phyloP scores from a whole-genome alignment of 306 rosid species.

The Alnus rubra region DNA sequence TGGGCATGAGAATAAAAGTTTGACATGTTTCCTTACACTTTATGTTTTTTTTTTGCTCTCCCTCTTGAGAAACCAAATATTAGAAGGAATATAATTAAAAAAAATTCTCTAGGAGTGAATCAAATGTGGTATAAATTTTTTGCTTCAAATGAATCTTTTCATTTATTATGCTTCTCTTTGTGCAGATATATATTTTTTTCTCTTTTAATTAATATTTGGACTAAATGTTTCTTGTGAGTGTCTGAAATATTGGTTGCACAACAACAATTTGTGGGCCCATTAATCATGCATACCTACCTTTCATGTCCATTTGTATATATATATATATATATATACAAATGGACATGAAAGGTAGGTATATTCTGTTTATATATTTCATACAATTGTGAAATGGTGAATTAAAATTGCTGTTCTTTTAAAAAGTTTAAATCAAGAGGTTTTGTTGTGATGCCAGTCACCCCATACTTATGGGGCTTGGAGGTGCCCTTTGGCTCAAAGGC shows the following conservation, averaged over 20 bases:
- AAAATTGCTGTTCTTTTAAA: background rate
- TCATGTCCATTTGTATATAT: background rate
- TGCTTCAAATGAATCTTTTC: background rate
- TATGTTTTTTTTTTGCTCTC: background rate
- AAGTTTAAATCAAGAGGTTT: background rate
- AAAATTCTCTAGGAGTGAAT: background rate
- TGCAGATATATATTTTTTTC: no score
- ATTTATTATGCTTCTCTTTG: background rate
- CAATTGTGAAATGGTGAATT: background rate
- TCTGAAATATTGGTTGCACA: background rate
- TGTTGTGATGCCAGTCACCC: conserved; percentile 2
- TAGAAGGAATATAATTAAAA: background rate
- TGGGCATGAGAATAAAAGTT: background rate
- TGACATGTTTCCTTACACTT: background rate
- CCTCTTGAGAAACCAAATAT: background rate
- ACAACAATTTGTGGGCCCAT: conserved; percentile 11
- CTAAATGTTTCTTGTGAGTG: background rate
- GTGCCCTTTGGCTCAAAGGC: conserved; percentile 4
- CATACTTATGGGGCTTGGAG: background rate
- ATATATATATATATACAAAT: no score
- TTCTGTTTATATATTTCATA: background rate
- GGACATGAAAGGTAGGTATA: no score
- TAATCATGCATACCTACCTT: background rate
- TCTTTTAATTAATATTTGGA: background rate
- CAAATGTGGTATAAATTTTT: background rate